Base-by-base conservation (phyloP, 176 grass and related monocot species). In the Raddia distichophylla region DNA sequence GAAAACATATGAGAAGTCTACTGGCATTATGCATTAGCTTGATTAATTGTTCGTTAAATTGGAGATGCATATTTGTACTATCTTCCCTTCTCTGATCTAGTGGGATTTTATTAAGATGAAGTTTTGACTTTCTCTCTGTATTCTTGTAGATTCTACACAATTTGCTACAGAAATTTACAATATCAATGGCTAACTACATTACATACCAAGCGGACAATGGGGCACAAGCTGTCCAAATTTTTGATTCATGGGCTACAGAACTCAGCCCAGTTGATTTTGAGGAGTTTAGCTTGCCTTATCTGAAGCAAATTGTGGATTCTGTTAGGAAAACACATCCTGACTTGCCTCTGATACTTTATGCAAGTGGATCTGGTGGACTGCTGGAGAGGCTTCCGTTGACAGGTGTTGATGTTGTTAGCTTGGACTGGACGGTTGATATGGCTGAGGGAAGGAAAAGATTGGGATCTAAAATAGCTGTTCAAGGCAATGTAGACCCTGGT, bases 341-440 rank as follows among this genome's bases (percentile, higher is more conserved):
- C 76, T 90, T 98, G 43, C 95, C 95, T 81, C 88, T 98, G 69
- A 95, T 98, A 85, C 89, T 98, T 10, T 98, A 98, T 84, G 95
- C 95, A 71, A 95, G 92, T 87, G 95, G 95, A 60, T 95, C 95
- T 54, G 95, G 95, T 57, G 95, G 95, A 47, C 87, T 98, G 59
- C 63, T 98, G 51, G 95, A 98, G 85, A 87, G 95, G 73, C 86
- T 95, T 82, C 89, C 91, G 48, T 88, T 87, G 66, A 91, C 92
- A 43, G 90, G 95, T 45, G 90, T 95, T 42, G 95, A 98, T 81
- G 95, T 98, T 74, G 92, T 98, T 14, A 98, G 92, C 76, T 92
- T 98, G 77, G 95, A 98, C 79, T 98, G 95, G 95, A 95, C 90
- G 0, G 95, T 98, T 49, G 95, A 98, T 81, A 98, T 98, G 90